Percentiles rank a stretch among this genome's conserved stretches.
phyloP scores from a whole-genome alignment of 73 alveolate genomes.

The Blepharisma japonicum region DNA sequence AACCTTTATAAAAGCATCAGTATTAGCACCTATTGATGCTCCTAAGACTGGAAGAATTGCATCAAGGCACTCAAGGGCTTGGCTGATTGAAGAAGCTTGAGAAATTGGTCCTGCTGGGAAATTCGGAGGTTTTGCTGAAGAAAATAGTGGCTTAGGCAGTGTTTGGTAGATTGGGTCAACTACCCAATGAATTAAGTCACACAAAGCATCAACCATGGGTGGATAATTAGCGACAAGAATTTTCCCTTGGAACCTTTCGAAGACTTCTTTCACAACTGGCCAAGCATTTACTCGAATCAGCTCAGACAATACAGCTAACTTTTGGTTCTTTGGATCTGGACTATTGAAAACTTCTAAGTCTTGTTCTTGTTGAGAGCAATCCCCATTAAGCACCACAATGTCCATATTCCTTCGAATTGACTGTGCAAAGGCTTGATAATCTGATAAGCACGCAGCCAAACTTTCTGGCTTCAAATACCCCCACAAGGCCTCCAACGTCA shows the following conservation, averaged over 20 bases:
- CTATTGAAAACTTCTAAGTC: background rate
- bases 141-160: background rate
- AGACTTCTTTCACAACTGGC: background rate
- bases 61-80: background rate
- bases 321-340: background rate
- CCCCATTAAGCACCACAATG: constrained; percentile 12
- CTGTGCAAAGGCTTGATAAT: background rate
- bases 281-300: background rate
- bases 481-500: background rate
- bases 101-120: background rate
- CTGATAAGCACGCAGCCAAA: background rate
- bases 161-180: constrained; percentile 8
- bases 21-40: background rate
- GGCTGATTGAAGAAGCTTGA: background rate
- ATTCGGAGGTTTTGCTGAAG: background rate
- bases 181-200: constrained; percentile 14
- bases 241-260: constrained; percentile 13
- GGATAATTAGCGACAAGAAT: background rate
- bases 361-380: background rate
- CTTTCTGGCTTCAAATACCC: constrained; percentile 20
- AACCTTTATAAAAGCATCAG: background rate
- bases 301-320: background rate
- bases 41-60: constrained; percentile 5
- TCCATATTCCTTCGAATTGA: background rate
- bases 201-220: background rate